Percentiles rank a stretch among this genome's conserved stretches.
phyloP scores from a whole-genome alignment of 371 early-diverging fungal species.

The Smittium mucronatum region DNA sequence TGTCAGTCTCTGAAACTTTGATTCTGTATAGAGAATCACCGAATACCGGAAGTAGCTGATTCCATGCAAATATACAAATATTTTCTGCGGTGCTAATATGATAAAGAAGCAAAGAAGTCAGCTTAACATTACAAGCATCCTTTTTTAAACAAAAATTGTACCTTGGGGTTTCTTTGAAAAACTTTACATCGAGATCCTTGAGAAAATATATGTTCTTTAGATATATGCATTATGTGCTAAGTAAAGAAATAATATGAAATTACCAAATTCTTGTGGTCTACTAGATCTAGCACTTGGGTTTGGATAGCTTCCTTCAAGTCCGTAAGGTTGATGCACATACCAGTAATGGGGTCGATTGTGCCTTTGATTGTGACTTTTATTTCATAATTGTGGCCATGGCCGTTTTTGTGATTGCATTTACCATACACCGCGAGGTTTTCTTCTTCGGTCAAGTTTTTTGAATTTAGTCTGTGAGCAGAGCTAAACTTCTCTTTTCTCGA shows the following conservation, averaged over 20 bases:
- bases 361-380: conserved; percentile 68
- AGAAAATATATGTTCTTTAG: no score
- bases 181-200: background rate
- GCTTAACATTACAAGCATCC: background rate
- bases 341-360: conserved; percentile 51
- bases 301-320: conserved; percentile 68
- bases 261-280: conserved; percentile 63
- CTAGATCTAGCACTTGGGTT: conserved; percentile 45
- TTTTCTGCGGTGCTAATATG: background rate
- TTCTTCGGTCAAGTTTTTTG: conserved; percentile 47
- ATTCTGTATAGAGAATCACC: background rate
- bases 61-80: background rate
- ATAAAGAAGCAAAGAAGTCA: background rate
- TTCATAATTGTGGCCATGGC: conserved; percentile 84
- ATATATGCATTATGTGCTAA: no score
- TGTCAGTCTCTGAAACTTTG: background rate
- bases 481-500: conserved; percentile 67
- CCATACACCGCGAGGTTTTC: conserved; percentile 65
- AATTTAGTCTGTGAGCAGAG: conserved; percentile 79
- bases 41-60: background rate
- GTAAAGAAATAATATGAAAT: no score
- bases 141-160: background rate
- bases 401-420: conserved; percentile 74
- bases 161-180: background rate
- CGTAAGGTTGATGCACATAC: conserved; percentile 77